phyloP scores from a whole-genome alignment of 164 flowering plant genomes.

The Liriodendron chinense region DNA sequence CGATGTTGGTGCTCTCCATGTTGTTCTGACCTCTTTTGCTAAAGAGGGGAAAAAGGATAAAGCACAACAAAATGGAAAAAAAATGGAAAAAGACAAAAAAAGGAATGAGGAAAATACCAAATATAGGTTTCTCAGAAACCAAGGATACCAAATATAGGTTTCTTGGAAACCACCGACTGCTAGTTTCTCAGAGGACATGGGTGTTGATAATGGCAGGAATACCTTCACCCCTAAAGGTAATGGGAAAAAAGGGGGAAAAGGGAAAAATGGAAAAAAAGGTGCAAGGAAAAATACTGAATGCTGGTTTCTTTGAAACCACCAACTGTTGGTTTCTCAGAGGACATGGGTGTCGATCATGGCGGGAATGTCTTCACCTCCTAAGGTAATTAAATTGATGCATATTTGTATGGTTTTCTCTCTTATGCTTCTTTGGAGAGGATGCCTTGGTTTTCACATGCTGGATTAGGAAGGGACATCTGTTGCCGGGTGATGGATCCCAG shows the following conservation, averaged over 20 bases:
- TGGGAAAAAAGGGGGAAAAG: not conserved
- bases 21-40: not conserved
- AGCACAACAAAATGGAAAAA: not conserved
- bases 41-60: not conserved
- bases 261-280: too few relatives aligned
- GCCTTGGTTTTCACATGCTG: not conserved
- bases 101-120: not conserved
- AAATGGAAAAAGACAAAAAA: too few relatives aligned
- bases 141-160: not conserved
- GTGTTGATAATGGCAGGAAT: not conserved
- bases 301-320: not conserved
- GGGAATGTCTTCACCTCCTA: not conserved
- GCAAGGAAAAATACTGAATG: not conserved
- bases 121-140: not conserved
- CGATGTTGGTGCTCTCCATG: not conserved
- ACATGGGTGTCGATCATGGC: not conserved
- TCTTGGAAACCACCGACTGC: not conserved
- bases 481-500: not conserved
- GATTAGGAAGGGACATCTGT: too few relatives aligned
- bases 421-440: not conserved
- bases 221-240: not conserved
- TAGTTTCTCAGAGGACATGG: not conserved
- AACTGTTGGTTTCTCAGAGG: not conserved
- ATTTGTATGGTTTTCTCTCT: not conserved
- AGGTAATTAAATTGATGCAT: slow-evolving; percentile 2